Base-by-base conservation (phyloP, 2,329 filamentous ascomycete genomes). In the Fusarium heterosporum region DNA sequence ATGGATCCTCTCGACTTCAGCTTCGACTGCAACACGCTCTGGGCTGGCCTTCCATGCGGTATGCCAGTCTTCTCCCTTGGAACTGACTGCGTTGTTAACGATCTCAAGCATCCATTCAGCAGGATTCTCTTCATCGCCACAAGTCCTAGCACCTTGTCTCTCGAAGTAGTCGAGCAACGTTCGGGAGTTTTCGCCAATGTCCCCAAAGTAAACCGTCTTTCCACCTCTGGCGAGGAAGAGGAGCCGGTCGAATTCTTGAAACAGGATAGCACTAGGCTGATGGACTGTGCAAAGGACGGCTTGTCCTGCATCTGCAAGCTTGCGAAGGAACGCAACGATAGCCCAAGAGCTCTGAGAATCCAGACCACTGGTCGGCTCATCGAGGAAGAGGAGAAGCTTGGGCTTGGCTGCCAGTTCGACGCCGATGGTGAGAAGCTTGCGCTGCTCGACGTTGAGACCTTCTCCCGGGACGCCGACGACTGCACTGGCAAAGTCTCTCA, bases 91-190 rank as follows among this genome's bases (percentile, higher is more conserved):
- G 10, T 78, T 75, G 55, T 82, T 82, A 51, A 82, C 81, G 16
- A 84, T 76, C 66, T 86, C 82, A 8, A 93, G 83, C 87, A 93
- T 92, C 79, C 87, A 93, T 77, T 93, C 91, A 2, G 91, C 91
- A 0, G 91, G 90, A 68, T 93, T 93, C 61, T 90, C 89, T 1
- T 87, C 83, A 3, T 83, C 76, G 10, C 80, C 82, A 58, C 90
- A 91, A 43, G 79, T 77, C 4, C 85, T 80, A 2, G 86, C 89
- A 6, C 90, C 90, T 55, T 90, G 85, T 12, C 76, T 72, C 72
- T 89, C 86, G 59, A 94, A 93, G 75, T 90, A 90, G 39, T 81
- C 78, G 2, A 87, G 81, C 48, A 91, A 76, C 0, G 79, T 86
- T 4, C 78, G 78, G 0, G 87, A 89, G 65, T 88, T 84, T 1